Base-by-base conservation (phyloP, 2,329 filamentous ascomycete genomes). In the Anisogramma anomala region DNA sequence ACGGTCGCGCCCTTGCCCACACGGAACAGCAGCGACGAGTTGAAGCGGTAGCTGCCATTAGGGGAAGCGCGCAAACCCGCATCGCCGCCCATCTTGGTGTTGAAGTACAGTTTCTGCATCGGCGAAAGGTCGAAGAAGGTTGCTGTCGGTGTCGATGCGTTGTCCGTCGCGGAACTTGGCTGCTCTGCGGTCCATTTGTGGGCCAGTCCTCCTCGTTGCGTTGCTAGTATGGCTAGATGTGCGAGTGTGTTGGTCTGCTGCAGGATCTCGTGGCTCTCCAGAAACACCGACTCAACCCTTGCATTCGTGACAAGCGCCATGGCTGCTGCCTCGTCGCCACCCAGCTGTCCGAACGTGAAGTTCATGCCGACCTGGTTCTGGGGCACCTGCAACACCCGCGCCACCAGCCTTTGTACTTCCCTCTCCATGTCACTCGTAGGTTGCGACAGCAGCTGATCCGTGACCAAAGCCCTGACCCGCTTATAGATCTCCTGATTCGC, bases 81-180 rank as follows among this genome's bases (percentile, higher is more conserved):
- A 35, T 60, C 54, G 1, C 57, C 59, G 4, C 63, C 63, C 53
- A 69, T 64, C 2, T 58, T 53, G 0, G 67, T 69, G 46, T 68
- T 59, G 38, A 74, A 72, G 50, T 69, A 71, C 3, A 74, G 57
- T 41, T 67, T 65, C 53, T 74, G 71, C 64, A 73, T 73, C 3
- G 70, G 64, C 1, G 70, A 68, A 8, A 74, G 58, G 8, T 65
- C 63, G 47, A 71, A 73, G 23, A 45, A 42, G 10, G 43, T 34
- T 15, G 36, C 38, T 18, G 42, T 30, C 5, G 34, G 36, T 11
- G 33, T 28, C 13, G 32, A n/a, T 10, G 41, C 28, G 13, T 15
- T 28, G 8, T 41, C 41, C 19, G 36, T 23, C 10, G 41, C 33
- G 23, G 45, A 57, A 15, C 63, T 61, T 7, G 51, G 41, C 1